A percentile compares a stretch with the other conserved stretches of the same genome.
These are phyloP conservation scores for Schwanniomyces polymorphus DNA, from an alignment of 805 yeast species.

Conservation along the genomic window DNA sequence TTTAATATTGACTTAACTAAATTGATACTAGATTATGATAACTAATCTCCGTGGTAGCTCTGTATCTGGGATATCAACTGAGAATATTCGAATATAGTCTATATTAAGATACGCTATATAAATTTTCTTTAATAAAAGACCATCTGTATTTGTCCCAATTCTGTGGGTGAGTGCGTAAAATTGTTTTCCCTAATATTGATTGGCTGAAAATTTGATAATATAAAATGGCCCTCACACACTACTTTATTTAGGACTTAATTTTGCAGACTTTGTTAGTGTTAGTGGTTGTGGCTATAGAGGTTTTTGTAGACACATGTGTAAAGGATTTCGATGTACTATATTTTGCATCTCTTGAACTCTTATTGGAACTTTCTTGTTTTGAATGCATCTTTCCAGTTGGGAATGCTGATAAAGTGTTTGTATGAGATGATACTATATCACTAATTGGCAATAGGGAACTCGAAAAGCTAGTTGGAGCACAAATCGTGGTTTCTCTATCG, in stretches of 20 bases:
- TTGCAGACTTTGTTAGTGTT: slow-evolving; percentile 1
- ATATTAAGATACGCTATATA: background rate
- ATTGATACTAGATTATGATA: background rate
- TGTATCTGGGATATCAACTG: background rate
- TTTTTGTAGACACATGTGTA: no score
- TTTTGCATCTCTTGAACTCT: no score
- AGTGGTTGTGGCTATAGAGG: background rate
- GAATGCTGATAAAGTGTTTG: no score
- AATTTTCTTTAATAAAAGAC: background rate
- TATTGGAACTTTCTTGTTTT: no score
- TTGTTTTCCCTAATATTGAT: slow-evolving; percentile 5
- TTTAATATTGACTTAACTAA: background rate
- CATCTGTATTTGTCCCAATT: background rate
- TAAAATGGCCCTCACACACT: background rate
- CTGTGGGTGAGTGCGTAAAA: slow-evolving; percentile 7
- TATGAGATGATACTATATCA: background rate
- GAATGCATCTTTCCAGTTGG: no score
- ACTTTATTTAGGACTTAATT: background rate
- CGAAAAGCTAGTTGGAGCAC: background rate
- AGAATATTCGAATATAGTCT: slow-evolving; percentile 2
- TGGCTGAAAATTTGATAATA: slow-evolving; percentile 3
- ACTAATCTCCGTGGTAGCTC: background rate
- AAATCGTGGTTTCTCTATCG: slow-evolving; percentile 1
- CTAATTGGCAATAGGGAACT: background rate
- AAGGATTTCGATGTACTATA: no score